Evolutionary conservation across 2,329 filamentous ascomycete species (phyloP).

Genomic region (Neoascochyta sp.): DNA sequence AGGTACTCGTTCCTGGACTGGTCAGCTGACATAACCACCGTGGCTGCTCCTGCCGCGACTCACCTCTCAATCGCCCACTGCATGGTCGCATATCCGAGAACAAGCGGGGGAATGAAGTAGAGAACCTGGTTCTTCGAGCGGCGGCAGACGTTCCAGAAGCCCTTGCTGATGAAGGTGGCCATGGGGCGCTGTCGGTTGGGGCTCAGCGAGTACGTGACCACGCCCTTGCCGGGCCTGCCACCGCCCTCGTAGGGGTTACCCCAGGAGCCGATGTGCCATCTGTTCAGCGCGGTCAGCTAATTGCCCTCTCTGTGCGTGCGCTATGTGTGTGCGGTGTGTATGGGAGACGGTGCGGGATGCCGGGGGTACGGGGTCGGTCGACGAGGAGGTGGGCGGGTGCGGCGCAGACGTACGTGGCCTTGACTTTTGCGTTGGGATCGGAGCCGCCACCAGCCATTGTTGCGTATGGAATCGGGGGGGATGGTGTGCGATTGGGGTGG

Average conservation of each 20-base stretch:
- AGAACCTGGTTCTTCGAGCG: slow-evolving; percentile 82
- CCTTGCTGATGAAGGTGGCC: slow-evolving; percentile 71
- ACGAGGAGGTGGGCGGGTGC: slow-evolving; percentile 6
- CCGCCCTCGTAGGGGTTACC: slow-evolving; percentile 40
- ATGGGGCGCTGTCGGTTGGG: slow-evolving; percentile 87
- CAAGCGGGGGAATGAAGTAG: slow-evolving; percentile 77
- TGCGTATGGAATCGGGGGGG: slow-evolving; percentile 9
- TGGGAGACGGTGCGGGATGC: slow-evolving; percentile 5
- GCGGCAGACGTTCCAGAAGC: slow-evolving; percentile 94
- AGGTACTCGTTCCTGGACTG: slow-evolving; percentile 68
- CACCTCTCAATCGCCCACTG: slow-evolving; percentile 90
- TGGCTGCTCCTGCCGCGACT: slow-evolving; percentile 31
- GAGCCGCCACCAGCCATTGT: slow-evolving; percentile 33
- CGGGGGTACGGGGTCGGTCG: slow-evolving; percentile 5
- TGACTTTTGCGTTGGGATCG: slow-evolving; percentile 23
- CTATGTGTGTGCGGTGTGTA: slow-evolving; percentile 7
- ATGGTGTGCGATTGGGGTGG: slow-evolving; percentile 17
- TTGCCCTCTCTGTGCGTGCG: slow-evolving; percentile 9
- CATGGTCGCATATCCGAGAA: slow-evolving; percentile 77
- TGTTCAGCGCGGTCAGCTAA: slow-evolving; percentile 14
- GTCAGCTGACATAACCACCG: slow-evolving; percentile 3
- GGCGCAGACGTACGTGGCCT: slow-evolving; percentile 27
- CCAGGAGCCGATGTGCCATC: slow-evolving; percentile 39
- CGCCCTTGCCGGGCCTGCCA: slow-evolving; percentile 54
- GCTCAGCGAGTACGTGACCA: slow-evolving; percentile 70